Evolutionary conservation across 2,329 filamentous ascomycete species (phyloP).

Genomic region (Aspergillus fructus): DNA sequence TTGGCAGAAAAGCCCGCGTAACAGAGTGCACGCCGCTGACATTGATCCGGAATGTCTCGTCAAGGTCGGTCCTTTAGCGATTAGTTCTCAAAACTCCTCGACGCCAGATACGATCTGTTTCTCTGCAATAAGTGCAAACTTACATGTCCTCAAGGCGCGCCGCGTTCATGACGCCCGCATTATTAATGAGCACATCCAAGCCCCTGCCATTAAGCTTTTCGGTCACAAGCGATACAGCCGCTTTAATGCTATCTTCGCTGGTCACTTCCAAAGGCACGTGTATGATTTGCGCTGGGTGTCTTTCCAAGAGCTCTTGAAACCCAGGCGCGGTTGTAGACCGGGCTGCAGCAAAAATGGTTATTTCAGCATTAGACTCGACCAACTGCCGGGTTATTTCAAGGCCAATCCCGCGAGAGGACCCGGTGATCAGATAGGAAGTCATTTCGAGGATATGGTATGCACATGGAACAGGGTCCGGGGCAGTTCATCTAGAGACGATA

Average conservation of each 20-base stretch:
- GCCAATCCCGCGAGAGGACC: conserved; percentile 36
- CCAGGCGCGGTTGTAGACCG: conserved; percentile 27
- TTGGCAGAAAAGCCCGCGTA: conserved; percentile 40
- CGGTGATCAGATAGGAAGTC: conserved; percentile 37
- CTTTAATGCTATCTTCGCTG: conserved; percentile 37
- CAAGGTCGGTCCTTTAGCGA: conserved; percentile 36
- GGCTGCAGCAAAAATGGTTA: conserved; percentile 9
- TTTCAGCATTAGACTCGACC: conserved; percentile 26
- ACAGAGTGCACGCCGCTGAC: conserved; percentile 43
- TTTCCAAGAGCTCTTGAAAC: conserved; percentile 33
- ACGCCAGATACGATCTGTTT: neutral
- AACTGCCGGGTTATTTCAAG: conserved; percentile 29
- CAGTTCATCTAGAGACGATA: no score
- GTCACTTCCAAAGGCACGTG: no score
- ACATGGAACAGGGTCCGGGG: no score
- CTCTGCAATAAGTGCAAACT: neutral
- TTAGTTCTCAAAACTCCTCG: neutral
- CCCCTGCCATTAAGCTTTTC: conserved; percentile 34
- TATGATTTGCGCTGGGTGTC: conserved; percentile 12
- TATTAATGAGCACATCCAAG: conserved; percentile 34
- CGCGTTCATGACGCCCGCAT: conserved; percentile 25
- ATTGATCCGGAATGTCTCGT: conserved; percentile 42
- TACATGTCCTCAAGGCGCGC: conserved; percentile 18
- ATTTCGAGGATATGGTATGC: conserved; percentile 17
- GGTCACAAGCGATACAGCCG: conserved; percentile 36